Evolutionary conservation across 495 filamentous ascomycete genomes (phyloP).

Genomic region (Choiromyces venosus): DNA sequence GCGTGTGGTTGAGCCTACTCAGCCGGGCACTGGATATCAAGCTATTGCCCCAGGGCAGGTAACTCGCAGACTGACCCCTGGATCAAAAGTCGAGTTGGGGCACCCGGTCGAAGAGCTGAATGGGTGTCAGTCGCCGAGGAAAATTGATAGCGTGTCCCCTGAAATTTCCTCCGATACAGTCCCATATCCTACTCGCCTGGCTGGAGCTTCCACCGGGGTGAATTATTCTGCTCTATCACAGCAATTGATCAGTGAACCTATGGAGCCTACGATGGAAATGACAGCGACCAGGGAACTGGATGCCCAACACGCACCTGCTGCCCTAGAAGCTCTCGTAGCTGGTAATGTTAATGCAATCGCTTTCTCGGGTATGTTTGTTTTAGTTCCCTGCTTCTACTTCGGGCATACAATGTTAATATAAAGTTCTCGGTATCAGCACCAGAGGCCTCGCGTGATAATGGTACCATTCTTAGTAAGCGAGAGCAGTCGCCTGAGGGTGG

Average conservation of each 20-base stretch:
- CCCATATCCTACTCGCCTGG: neutral
- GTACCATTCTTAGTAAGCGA: constrained; percentile 22
- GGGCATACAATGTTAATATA: neutral
- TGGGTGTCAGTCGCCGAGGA: constrained; percentile 5
- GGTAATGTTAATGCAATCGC: constrained; percentile 8
- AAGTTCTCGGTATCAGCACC: constrained; percentile 4
- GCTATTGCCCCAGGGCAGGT: neutral
- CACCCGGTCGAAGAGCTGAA: neutral
- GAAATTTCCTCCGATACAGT: neutral
- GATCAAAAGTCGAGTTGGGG: neutral
- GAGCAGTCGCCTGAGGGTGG: constrained; percentile 29
- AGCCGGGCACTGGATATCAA: neutral
- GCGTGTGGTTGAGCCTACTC: neutral
- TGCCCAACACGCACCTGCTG: neutral
- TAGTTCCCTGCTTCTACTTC: neutral
- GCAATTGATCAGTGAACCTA: neutral
- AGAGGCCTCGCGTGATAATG: constrained; percentile 9
- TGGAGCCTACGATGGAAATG: neutral
- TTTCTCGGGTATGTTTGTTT: constrained; percentile 17
- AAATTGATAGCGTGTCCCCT: neutral
- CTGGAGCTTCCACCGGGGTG: neutral
- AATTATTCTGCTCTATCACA: neutral
- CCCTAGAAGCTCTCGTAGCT: constrained; percentile 23
- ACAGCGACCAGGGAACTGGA: neutral
- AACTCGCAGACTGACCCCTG: neutral